Base-by-base conservation (phyloP, 179 eudicot genomes). In the Amaranthus tricolor region DNA sequence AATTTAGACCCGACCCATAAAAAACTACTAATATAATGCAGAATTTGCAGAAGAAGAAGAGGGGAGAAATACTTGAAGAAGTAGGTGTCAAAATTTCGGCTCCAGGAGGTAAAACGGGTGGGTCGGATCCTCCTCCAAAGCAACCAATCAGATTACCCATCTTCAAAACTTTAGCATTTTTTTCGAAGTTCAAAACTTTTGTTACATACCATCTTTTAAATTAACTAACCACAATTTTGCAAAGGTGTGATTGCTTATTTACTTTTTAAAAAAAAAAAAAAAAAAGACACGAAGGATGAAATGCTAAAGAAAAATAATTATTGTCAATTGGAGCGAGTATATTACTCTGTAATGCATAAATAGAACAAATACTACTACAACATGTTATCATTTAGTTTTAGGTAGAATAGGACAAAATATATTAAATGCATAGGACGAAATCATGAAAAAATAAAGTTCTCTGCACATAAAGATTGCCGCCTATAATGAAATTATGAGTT, bases 131-230 rank as follows among this genome's bases (percentile, higher is more conserved):
- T 52, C 63, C 56, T 66, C 55, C 47, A 66, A 57, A 66, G 62
- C 81, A 78, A 52, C 68, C 55, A 4, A 51, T 0, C 19, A 78
- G 59, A 24, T 78, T 78, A 66, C 81, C 81, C 77, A 78, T 78
- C 8, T 72, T 16, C 40, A 17, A 31, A 13, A 6, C 4, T 43
- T 31, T 2, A 31, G 40, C 45, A 6, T 52, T 59, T 24, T 51
- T 40, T 69, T n/a, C 9, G 21, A 73, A 50, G n/a, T 0, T 73
- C 2, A 10, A 2, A n/a, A 40, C 40, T 43, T 61, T 59, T 49
- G 52, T 8, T 68, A 59, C 45, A 74, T 40, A 64, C 20, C 6
- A 58, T 13, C 2, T 53, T 11, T 54, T 52, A 48, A 54, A 15
- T 64, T 6, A 44, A 50, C 56, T 66, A 44, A 50, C 56, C 66